These are phyloP conservation scores for Brettanomyces custersianus DNA, from an alignment of 805 yeast species.

Conservation along the genomic window DNA sequence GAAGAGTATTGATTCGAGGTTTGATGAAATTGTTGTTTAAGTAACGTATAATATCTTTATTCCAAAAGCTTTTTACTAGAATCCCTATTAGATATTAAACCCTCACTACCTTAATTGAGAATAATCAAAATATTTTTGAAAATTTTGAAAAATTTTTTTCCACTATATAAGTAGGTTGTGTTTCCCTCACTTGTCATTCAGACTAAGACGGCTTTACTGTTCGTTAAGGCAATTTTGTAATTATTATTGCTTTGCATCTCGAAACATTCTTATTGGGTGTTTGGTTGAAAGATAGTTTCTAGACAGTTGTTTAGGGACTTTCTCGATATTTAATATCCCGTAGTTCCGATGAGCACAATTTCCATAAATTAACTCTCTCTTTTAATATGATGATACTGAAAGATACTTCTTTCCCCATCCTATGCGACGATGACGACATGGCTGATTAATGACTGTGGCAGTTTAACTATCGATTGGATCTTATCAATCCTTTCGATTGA, in stretches of 20 bases:
- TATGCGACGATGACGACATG: conserved; percentile 92
- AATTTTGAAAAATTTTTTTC: conserved; percentile 1
- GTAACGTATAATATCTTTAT: neutral
- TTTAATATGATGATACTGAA: conserved; percentile 30
- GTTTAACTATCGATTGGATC: conserved; percentile 21
- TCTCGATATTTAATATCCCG: neutral
- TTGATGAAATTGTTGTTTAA: conserved; percentile 18
- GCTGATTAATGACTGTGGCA: conserved; percentile 42
- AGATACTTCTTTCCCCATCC: conserved; percentile 83
- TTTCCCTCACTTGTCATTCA: too few relatives aligned
- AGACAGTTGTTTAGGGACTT: neutral
- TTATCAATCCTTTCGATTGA: conserved; percentile 23
- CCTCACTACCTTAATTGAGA: too few relatives aligned
- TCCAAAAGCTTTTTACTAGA: neutral
- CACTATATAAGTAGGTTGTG: too few relatives aligned
- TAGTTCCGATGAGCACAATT: too few relatives aligned
- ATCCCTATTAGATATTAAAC: neutral
- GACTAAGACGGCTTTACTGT: too few relatives aligned
- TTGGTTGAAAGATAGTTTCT: too few relatives aligned
- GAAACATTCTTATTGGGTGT: too few relatives aligned
- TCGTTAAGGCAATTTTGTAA: too few relatives aligned
- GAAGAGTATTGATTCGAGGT: conserved; percentile 60
- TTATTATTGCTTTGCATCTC: too few relatives aligned
- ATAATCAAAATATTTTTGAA: conserved; percentile 1
- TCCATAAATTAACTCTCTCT: too few relatives aligned